Evolutionary conservation across 148 eudicot genomes (phyloP), one percentile per base, ranked within the genome.

Genomic region (Vaccinium myrtillus): DNA sequence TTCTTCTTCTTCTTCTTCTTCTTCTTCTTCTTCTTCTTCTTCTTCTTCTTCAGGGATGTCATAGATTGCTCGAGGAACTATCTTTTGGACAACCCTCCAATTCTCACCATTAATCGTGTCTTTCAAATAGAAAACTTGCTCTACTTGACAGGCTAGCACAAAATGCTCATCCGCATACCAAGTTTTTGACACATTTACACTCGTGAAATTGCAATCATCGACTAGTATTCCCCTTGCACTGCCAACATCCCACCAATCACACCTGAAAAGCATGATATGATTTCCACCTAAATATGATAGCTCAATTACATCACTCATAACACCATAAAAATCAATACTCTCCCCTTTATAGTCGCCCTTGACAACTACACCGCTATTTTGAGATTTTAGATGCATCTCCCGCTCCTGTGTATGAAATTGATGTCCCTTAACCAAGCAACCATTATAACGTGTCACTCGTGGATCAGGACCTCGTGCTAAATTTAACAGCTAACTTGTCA

Each of bases 191-290:
- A 51, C 32, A 14, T 54, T 77, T 51, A 49, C 56, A 49, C 56
- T 19, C 2, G 23, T 25, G 18, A 48, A 46, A 23, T 48, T 48
- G 25, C 3, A 48, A 4, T 49, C 55, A 51, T 77, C 30, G 2
- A 19, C 30, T 10, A 12, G 55, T 16, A 46, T 46, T n/a, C 54
- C 55, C 14, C 32, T 19, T 19, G 13, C 25, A 51, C 23, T 51
- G 2, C 56, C 30, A 77, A 77, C 55, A 48, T 78, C 75, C 69
- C 70, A 80, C 82, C 82, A 80, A 18, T 80, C 82, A 80, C 82
- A 80, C 50, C 16, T 56, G 50, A 58, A 80, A 13, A 80, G 48
- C 36, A 58, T 3, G 9, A 80, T 46, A 32, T 46, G 49, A 81
- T 65, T 63, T 19, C 55, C n/a, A 1, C 54, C 75, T 8, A 81